Evolutionary conservation across 305 asterid species (phyloP), one percentile per base, ranked within the genome.

Genomic region (Andrographis paniculata): DNA sequence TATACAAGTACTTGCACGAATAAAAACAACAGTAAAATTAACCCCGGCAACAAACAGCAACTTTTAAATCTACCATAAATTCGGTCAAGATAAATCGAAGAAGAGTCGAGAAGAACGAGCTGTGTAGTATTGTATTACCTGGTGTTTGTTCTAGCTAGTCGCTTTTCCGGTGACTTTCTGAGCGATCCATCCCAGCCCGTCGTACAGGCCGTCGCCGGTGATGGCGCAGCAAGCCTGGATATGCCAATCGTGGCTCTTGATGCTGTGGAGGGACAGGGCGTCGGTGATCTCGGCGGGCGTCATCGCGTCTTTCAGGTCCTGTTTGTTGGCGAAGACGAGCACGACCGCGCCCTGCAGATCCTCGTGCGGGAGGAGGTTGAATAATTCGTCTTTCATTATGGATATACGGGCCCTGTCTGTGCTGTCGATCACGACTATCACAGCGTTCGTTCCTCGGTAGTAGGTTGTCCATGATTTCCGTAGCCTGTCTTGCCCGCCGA

Each of bases 191-290:
- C 95, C 98, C 74, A 89, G 52, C 15, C 98, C 98, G 27, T 89
- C 98, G 1, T 89, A 85, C 39, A 89, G 60, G 16, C 98, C 98
- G 0, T 89, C 98, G 14, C 96, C 98, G 1, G 96, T 89, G 23
- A 89, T 76, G 38, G 98, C 98, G 22, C 78, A 74, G 63, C 95
- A 80, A 55, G 92, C 95, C 61, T 89, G 98, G 54, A 89, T 89
- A 24, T 89, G 98, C 98, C 98, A 86, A 51, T 89, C 98, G 15
- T 89, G 96, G 67, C 82, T 76, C 71, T 89, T 89, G 63, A 86
- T 86, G 59, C 86, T 86, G 60, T 89, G 98, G 50, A 89, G 96
- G 20, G 98, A 80, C 33, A 89, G 65, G 1, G 93, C 95, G 56
- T 89, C 95, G 1, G 98, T 89, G 63, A 89, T 80, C 63, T 89